Percentiles rank a stretch among this genome's conserved stretches.
These are phyloP conservation scores for Aspergillus glaucus DNA, from an alignment of 2,329 filamentous ascomycete genomes.

Conservation along the genomic window DNA sequence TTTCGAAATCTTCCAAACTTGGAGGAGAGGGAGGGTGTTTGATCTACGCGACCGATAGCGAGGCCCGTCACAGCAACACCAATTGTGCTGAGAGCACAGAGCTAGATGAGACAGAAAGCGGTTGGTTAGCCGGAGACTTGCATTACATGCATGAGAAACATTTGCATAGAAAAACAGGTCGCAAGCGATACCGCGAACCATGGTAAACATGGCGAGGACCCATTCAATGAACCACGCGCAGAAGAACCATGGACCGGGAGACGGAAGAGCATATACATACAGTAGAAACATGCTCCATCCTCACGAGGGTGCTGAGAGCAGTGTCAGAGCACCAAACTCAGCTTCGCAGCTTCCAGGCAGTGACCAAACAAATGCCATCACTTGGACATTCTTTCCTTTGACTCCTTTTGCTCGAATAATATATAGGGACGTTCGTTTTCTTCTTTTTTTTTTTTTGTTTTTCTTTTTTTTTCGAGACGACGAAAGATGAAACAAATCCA, in stretches of 20 bases:
- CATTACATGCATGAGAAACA: background rate
- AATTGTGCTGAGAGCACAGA: constrained; percentile 59
- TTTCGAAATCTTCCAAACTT: constrained; percentile 23
- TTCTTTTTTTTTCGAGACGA: background rate
- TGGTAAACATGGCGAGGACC: background rate
- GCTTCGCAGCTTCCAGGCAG: constrained; percentile 20
- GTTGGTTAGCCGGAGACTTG: background rate
- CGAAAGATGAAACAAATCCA: background rate
- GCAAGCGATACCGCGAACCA: background rate
- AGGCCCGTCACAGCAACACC: constrained; percentile 55
- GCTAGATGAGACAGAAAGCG: constrained; percentile 31
- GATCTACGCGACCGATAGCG: constrained; percentile 49
- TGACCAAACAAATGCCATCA: background rate
- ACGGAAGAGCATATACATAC: constrained; percentile 19
- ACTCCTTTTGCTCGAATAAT: background rate
- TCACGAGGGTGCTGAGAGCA: constrained; percentile 23
- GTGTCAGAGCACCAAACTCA: constrained; percentile 26
- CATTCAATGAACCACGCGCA: too few species aligned
- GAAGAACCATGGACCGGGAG: too few species aligned
- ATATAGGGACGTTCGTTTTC: too few species aligned
- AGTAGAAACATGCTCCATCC: constrained; percentile 38
- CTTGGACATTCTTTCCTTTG: background rate
- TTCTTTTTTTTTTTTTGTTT: background rate
- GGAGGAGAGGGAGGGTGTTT: constrained; percentile 19
- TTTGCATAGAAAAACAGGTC: background rate